Evolutionary conservation across 2,329 filamentous ascomycete species (phyloP), one percentile per base, ranked within the genome.

Genomic region (Pyrenochaeta sp.): DNA sequence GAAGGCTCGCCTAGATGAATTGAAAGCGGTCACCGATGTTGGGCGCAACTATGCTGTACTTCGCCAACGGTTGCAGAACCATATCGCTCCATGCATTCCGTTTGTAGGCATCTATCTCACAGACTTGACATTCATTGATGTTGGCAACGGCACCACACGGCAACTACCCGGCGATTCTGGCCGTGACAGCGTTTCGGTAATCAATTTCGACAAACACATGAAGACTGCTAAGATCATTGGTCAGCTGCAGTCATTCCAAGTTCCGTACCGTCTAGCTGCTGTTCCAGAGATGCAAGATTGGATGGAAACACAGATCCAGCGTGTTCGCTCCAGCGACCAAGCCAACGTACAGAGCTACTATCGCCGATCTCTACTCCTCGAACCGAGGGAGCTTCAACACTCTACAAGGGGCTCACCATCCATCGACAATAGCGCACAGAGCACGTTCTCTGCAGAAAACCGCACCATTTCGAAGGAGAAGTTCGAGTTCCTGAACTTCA

Each of bases 151-250:
- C 34, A 87, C 92, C 5, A 93, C 90, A 2, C 92, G 94, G 70
- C 90, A 90, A 69, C 86, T 96, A 22, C 86, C 87, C 73, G 84
- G 74, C 56, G 79, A 63, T n/a, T 77, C 80, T 36, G 81, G 83
- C 6, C 82, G 83, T 13, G 86, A 91, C n/a, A 85, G 88, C 30
- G 85, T 92, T 69, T 88, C 88, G 0, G 91, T 98, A 32, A 92
- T 99, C 83, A 99, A 99, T 79, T 98, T 97, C 71, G 94, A 98
- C 83, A 98, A 98, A 80, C 93, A 98, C 76, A 91, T 89, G 69
- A 92, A 93, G 67, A 98, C 93, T 2, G 93, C 94, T 45, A 95
- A 93, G 79, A 96, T 98, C 73, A 96, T 99, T 69, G 91, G 92
- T 62, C 94, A 98, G 69, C 86, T 99, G 7, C 95, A 99, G 77